Evolutionary conservation across 176 grass and related monocot genomes (phyloP).

Genomic region (Hyparrhenia diplandra): DNA sequence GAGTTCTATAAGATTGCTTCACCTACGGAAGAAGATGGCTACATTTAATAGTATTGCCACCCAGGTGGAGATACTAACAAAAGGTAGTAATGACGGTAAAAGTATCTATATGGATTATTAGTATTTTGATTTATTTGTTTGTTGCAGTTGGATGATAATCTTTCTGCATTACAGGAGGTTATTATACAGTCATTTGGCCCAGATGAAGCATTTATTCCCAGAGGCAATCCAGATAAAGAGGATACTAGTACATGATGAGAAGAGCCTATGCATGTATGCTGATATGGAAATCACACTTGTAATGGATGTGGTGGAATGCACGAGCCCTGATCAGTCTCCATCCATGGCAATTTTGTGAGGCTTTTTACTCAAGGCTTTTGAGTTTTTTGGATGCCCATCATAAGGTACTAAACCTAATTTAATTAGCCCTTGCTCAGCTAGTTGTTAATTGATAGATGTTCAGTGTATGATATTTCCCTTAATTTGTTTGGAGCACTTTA

Average conservation of each 20-base stretch:
- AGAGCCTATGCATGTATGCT: constrained; percentile 73
- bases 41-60: constrained; percentile 67
- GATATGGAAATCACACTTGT: constrained; percentile 84
- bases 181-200: constrained; percentile 58
- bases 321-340: constrained; percentile 42
- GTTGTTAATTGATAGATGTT: neutral
- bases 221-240: constrained; percentile 82
- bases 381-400: constrained; percentile 53
- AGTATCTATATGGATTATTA: neutral
- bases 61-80: constrained; percentile 82
- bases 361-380: constrained; percentile 76
- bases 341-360: constrained; percentile 60
- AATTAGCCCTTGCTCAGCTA: neutral
- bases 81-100: constrained; percentile 48
- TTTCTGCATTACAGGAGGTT: constrained; percentile 59
- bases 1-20: constrained; percentile 85
- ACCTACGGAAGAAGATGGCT: constrained; percentile 59
- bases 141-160: neutral
- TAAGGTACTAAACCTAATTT: constrained; percentile 60
- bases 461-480: neutral
- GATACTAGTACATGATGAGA: constrained; percentile 72
- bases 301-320: constrained; percentile 47
- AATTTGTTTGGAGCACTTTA: constrained; percentile 4
- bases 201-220: constrained; percentile 87
- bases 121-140: neutral